A percentile compares a stretch with the other conserved stretches of the same genome.
Conservation (phyloP, 331 rosid genomes). For the Prunus yedoensis region DNA sequence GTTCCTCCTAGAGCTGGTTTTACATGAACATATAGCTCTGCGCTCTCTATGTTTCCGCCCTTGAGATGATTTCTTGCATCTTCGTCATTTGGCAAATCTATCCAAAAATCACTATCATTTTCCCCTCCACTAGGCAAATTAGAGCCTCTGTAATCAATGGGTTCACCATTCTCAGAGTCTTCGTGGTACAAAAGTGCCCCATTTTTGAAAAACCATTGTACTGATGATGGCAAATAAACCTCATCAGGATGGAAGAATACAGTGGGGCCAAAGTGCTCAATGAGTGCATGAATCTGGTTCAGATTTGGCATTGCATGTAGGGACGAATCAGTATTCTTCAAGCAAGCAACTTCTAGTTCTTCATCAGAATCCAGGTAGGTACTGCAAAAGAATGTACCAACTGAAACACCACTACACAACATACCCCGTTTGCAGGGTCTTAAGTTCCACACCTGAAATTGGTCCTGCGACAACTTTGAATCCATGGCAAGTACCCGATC, state of each 20-base stretch:
- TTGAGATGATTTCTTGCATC: constrained; percentile 48
- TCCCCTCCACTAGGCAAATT: constrained; percentile 74
- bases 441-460: constrained; percentile 64
- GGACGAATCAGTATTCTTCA: constrained; percentile 58
- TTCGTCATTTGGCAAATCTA: constrained; percentile 70
- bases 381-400: constrained; percentile 81
- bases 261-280: constrained; percentile 85
- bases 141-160: constrained; percentile 59
- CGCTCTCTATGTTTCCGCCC: constrained; percentile 70
- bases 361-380: constrained; percentile 40
- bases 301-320: constrained; percentile 75
- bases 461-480: constrained; percentile 36
- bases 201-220: constrained; percentile 89
- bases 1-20: constrained; percentile 91
- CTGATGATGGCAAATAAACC: constrained; percentile 76
- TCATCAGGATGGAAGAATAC: constrained; percentile 90
- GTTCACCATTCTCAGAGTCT: constrained; percentile 38
- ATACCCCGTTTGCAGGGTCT: constrained; percentile 72
- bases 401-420: constrained; percentile 60
- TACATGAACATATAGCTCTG: constrained; percentile 86
- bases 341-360: constrained; percentile 49
- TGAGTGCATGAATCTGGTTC: constrained; percentile 71
- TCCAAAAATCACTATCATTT: constrained; percentile 77
- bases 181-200: constrained; percentile 65
- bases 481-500: constrained; percentile 38